A percentile compares a stretch with the other conserved stretches of the same genome.
These are phyloP conservation scores for Micractinium conductrix DNA, from an alignment of 139 green algal species.

Conservation along the genomic window DNA sequence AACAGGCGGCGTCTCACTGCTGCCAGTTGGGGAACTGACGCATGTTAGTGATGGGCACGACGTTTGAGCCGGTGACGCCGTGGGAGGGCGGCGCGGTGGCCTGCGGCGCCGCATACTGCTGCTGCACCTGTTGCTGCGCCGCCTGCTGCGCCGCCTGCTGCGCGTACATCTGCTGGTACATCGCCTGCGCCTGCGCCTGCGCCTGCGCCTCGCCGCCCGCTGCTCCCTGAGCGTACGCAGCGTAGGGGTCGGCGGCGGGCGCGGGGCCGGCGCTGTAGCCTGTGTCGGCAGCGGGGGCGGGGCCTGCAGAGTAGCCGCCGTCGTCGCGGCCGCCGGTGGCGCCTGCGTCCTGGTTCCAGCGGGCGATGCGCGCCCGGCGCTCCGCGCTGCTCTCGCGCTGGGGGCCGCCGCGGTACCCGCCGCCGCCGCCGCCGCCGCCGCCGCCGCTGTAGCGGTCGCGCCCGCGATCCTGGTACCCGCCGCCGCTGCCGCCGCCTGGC, in stretches of 20 bases:
- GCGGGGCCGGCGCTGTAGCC: neutral
- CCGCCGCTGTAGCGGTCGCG: conserved; percentile 35
- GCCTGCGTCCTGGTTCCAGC: conserved; percentile 73
- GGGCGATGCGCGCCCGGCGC: conserved; percentile 74
- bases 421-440: conserved; percentile 23
- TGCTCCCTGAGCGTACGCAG: too few relatives aligned
- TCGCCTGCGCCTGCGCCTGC: neutral
- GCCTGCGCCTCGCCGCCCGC: neutral
- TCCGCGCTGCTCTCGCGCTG: conserved; percentile 57
- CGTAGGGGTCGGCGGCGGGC: neutral
- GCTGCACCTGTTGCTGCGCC: neutral
- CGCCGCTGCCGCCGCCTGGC: conserved; percentile 30
- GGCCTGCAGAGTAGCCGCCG: neutral
- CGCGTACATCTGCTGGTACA: neutral
- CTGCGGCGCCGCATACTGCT: neutral
- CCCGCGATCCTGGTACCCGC: conserved; percentile 27
- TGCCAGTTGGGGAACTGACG: conserved; percentile 32
- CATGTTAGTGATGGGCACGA: conserved; percentile 40
- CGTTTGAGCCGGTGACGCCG: conserved; percentile 37
- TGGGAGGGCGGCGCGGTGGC: neutral
- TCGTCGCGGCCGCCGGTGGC: neutral
- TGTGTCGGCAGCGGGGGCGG: neutral
- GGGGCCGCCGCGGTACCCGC: too few relatives aligned
- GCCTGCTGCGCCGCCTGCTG: neutral
- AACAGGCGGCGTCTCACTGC: neutral